Base-by-base conservation (phyloP, 2,329 filamentous ascomycete genomes). In the Daldinia sp. region DNA sequence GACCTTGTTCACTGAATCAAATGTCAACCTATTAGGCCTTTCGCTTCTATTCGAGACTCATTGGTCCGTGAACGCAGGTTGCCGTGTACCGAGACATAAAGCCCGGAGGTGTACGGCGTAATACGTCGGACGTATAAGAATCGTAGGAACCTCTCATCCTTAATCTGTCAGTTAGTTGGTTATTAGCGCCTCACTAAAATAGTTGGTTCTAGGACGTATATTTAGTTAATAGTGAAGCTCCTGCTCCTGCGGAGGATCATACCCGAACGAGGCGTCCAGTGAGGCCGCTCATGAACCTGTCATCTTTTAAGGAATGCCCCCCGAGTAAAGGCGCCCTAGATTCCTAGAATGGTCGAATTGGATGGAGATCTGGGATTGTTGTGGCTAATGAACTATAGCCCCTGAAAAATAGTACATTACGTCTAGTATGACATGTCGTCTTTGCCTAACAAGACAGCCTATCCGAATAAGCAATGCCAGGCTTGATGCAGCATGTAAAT, bases 41-140 rank as follows among this genome's bases (percentile, higher is more conserved):
- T 71, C 69, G 69, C 68, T 71, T 71, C 68, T 21, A 57, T 60
- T 55, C 29, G 34, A 52, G 61, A 61, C 51, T 59, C 62, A 71
- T 71, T 71, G 69, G 69, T 34, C 60, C 58, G 25, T 29, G 8
- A 27, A n/a, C 32, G 62, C 48, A 61, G 27, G 56, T 51, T 59
- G 53, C 62, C 60, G 64, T 61, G 32, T 55, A 60, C 60, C 61
- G 67, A 70, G 61, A 71, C 68, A 71, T 61, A 67, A 56, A 65
- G 51, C 60, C 61, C 39, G 48, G 63, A 63, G 64, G 50, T 39
- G 67, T 70, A 55, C 62, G 30, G n/a, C n/a, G n/a, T n/a, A n/a
- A n/a, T n/a, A n/a, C n/a, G n/a, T n/a, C n/a, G n/a, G n/a, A 69
- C 67, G 25, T 30, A 37, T 62, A 34, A 51, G 35, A 51, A 32